These are phyloP conservation scores for Candida qinlingensis DNA, from an alignment of 805 yeast genomes.

Conservation along the genomic window DNA sequence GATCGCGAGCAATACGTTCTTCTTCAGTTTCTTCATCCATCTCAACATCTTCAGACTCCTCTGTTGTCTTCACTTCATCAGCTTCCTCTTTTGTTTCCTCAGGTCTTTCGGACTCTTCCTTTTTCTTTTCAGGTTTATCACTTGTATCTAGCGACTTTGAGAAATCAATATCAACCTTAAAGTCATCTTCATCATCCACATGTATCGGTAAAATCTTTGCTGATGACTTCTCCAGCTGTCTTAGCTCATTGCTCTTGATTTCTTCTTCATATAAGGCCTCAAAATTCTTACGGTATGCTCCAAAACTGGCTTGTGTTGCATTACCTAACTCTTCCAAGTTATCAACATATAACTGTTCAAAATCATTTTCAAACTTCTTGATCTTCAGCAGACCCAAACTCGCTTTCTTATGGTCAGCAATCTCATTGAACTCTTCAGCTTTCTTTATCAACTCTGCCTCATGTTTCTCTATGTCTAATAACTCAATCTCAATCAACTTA, in stretches of 20 bases:
- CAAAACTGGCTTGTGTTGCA: conserved; percentile 9
- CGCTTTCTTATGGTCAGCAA: background rate
- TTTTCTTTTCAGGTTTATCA: background rate
- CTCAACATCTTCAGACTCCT: background rate
- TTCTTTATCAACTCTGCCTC: conserved; percentile 5
- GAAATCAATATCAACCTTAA: conserved; percentile 6
- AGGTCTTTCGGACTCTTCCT: background rate
- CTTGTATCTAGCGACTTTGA: background rate
- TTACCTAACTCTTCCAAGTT: conserved; percentile 5
- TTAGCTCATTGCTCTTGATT: conserved; percentile 9
- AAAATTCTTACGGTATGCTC: conserved; percentile 13
- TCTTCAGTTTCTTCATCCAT: background rate
- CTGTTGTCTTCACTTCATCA: background rate
- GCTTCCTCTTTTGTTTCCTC: background rate
- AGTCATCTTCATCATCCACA: conserved; percentile 8
- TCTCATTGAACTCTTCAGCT: background rate
- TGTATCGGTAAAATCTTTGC: conserved; percentile 13
- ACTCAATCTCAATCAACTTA: conserved; percentile 13
- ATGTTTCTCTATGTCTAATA: conserved; percentile 9
- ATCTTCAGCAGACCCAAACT: conserved; percentile 3
- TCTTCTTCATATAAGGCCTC: conserved; percentile 14
- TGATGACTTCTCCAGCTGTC: conserved; percentile 12
- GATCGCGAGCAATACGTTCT: background rate
- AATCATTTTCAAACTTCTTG: conserved; percentile 13
- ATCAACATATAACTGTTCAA: conserved; percentile 5